Conservation (phyloP, 192 early-diverging fungal genomes). For the Coemansia sp. region DNA sequence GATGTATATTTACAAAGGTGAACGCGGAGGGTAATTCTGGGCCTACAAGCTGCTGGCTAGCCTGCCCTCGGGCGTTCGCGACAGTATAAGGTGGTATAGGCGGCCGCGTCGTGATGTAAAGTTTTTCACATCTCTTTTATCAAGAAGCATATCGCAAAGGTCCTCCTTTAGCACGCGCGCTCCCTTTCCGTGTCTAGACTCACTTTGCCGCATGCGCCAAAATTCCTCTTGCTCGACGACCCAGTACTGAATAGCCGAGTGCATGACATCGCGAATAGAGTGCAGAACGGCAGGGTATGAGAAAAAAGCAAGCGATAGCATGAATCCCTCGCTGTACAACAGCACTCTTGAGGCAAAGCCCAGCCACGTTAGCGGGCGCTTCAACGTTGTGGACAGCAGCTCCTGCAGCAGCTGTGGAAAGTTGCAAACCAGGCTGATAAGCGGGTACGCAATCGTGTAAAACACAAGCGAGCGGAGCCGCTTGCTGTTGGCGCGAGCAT, state of each 20-base stretch:
- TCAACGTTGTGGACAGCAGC: constrained; percentile 25
- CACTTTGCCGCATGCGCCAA: constrained; percentile 26
- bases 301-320: constrained; percentile 39
- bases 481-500: constrained; percentile 49
- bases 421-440: constrained; percentile 44
- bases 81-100: constrained; percentile 36
- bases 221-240: constrained; percentile 52
- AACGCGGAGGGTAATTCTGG: too few species aligned
- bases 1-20: neutral
- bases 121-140: constrained; percentile 25
- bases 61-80: constrained; percentile 34
- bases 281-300: constrained; percentile 44
- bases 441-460: constrained; percentile 47
- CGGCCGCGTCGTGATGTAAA: constrained; percentile 38
- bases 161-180: neutral
- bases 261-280: constrained; percentile 41
- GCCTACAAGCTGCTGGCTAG: constrained; percentile 7
- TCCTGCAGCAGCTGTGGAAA: constrained; percentile 40
- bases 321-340: constrained; percentile 40
- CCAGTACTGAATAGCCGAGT: constrained; percentile 48
- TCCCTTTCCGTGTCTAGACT: neutral
- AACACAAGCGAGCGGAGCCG: constrained; percentile 44
- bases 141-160: constrained; percentile 3
- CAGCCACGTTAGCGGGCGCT: constrained; percentile 16
- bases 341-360: constrained; percentile 11